These are phyloP conservation scores for Stagonosporopsis cucurbitacearum DNA, from an alignment of 2,329 filamentous ascomycete species.

Conservation along the genomic window DNA sequence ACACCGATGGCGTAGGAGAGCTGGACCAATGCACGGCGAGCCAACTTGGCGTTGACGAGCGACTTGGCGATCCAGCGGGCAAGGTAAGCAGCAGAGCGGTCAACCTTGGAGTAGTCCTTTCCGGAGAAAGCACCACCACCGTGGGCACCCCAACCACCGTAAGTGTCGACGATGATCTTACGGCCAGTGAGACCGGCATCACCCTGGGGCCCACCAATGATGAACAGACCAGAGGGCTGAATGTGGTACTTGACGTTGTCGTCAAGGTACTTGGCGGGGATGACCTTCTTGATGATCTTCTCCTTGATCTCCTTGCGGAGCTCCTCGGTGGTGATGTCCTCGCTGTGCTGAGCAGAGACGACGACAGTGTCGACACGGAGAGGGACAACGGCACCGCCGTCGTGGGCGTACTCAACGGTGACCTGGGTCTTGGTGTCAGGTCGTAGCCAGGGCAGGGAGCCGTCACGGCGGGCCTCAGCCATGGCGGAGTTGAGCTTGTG, in stretches of 20 bases:
- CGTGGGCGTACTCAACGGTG: conserved; percentile 97
- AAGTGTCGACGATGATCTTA: conserved; percentile 99
- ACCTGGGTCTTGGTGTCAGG: conserved; percentile 99
- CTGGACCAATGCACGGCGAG: conserved; percentile 93
- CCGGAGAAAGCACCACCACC: conserved; percentile 99
- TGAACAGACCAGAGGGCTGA: conserved; percentile 97
- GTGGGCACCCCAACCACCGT: conserved; percentile 99
- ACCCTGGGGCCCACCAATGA: conserved; percentile 99
- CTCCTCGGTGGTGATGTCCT: conserved; percentile 86
- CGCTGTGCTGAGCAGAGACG: conserved; percentile 92
- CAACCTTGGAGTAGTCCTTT: conserved; percentile 99
- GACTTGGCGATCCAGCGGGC: conserved; percentile 99
- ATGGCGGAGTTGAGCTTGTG: conserved; percentile 98
- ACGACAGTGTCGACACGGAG: conserved; percentile 95
- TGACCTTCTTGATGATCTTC: conserved; percentile 96
- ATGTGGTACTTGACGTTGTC: conserved; percentile 97
- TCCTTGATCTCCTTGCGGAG: conserved; percentile 94
- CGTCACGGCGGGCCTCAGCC: conserved; percentile 85
- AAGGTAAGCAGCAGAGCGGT: conserved; percentile 96
- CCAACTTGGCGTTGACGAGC: conserved; percentile 84
- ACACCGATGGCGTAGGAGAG: conserved; percentile 99
- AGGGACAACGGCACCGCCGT: conserved; percentile 90
- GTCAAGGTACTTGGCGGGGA: conserved; percentile 89
- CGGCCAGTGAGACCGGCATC: conserved; percentile 97
- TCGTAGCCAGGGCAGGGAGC: conserved; percentile 88